Base-by-base conservation (phyloP, 202 grass and related monocot genomes). In the Saccharum hybrid region DNA sequence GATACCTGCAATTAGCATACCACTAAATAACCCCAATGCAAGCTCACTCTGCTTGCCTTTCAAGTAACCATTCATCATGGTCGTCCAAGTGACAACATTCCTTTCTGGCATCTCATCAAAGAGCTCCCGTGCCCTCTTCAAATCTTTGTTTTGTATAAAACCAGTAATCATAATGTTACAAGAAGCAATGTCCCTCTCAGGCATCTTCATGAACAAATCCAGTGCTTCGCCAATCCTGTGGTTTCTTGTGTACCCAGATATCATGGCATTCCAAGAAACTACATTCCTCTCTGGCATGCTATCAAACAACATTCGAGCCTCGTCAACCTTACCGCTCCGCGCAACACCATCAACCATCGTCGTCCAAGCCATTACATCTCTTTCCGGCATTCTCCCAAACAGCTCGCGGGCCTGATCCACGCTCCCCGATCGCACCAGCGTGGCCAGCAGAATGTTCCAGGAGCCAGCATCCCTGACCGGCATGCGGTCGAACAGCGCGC, bases 11-110 rank as follows among this genome's bases (percentile, higher is more conserved):
- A 23, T 12, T 2, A 97, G 81, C 94, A 97, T 91, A 81, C 82
- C 79, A 39, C 71, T 81, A 57, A 92, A 92, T 31, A 97, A 43
- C 31, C 68, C 43, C 15, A 94, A 71, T 23, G 88, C 84, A n/a
- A 72, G 51, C 63, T 97, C 88, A 33, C 89, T 97, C 81, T 94
- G 88, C 37, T 73, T 82, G 5, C 67, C 61, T 79, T 94, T 88
- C 63, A 87, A 86, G 62, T 92, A 94, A 80, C 94, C 90, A 72
- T 89, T 84, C 68, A 97, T 92, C 94, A 97, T 94, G 15, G 88
- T 85, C 57, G 92, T 97, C 94, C 94, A 97, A 78, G 85, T 88
- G 26, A 97, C 76, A 38, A 94, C 90, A 94, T 97, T 89, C 86
- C 88, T 88, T 57, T 52, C 56, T 2, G 88, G 82, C 90, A 86